Conservation (phyloP, 495 filamentous ascomycete species). For the Hypoxylon crocopeplum region DNA sequence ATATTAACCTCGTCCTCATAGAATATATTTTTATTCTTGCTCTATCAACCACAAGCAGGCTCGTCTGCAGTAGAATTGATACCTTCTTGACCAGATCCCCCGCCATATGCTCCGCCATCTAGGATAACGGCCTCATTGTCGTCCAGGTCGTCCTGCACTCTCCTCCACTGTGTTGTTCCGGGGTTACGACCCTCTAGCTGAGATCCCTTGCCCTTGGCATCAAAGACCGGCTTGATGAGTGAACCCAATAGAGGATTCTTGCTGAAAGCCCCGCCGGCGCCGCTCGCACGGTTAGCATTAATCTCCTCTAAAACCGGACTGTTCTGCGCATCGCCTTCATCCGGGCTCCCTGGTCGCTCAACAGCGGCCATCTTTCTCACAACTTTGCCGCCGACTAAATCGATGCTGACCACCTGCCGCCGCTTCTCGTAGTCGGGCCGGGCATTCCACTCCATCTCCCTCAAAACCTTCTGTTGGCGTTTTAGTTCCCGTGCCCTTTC, state of each 20-base stretch:
- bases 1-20: too few species aligned
- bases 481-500: constrained; percentile 89
- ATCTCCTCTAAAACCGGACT: constrained; percentile 25
- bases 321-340: constrained; percentile 49
- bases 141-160: constrained; percentile 89
- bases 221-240: constrained; percentile 81
- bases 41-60: constrained; percentile 39
- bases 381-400: constrained; percentile 78
- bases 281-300: constrained; percentile 32
- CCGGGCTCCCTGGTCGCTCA: constrained; percentile 57
- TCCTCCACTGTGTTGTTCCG: constrained; percentile 72
- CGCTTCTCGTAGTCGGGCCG: constrained; percentile 94
- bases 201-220: constrained; percentile 54
- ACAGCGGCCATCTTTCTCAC: constrained; percentile 73
- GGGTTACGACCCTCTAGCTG: constrained; percentile 46
- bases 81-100: constrained; percentile 17
- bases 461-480: constrained; percentile 83
- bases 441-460: constrained; percentile 90
- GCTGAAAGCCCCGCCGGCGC: constrained; percentile 71
- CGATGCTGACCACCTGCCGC: constrained; percentile 83
- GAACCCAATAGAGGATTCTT: constrained; percentile 82
- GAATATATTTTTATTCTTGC: neutral
- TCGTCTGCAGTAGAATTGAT: constrained; percentile 40
- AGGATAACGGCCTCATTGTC: constrained; percentile 93
- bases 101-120: constrained; percentile 78